Base-by-base conservation (phyloP, 257 asterid species). In the Primulina eburnea region DNA sequence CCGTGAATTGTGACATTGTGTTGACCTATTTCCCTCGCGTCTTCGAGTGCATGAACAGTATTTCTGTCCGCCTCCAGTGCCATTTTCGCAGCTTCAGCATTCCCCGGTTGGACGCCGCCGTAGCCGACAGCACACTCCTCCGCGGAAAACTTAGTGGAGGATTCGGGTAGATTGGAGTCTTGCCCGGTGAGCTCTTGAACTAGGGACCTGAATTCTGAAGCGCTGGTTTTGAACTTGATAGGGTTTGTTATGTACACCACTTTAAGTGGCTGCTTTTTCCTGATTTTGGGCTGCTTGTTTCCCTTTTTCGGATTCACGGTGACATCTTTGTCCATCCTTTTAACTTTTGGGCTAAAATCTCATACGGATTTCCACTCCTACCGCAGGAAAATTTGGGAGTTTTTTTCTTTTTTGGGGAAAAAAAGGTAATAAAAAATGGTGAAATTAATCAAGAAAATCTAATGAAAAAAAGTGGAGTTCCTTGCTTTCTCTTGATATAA, bases 121-220 rank as follows among this genome's bases (percentile, higher is more conserved):
- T 53, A 24, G 28, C 67, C 71, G 5, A 50, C 79, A 53, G 33
- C 75, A 70, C 21, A 52, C 5, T 53, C 43, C 4, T 1, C 34
- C 7, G 30, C 57, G 21, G 59, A 24, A 38, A 30, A 76, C 66
- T 60, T 73, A 9, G 70, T 1, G 52, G 71, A 69, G 65, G 57
- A 50, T 17, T 69, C 69, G 2, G 76, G 66, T 60, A 69, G 50
- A 32, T 76, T 79, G 8, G 88, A 73, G 8, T 75, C 82, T 38
- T 71, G 83, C 29, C 88, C 88, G 4, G 88, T 83, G 56, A 83
- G 85, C 66, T 80, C 75, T 71, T 83, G 88, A 37, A 83, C 88
- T 21, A 83, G 55, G 55, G 78, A 77, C 60, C 83, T 73, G 55
- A 83, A 83, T 28, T 75, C 71, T 3, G 85, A 78, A 8, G 80